phyloP scores from a whole-genome alignment of 257 asterid species.

The Euphrasia confusa region DNA sequence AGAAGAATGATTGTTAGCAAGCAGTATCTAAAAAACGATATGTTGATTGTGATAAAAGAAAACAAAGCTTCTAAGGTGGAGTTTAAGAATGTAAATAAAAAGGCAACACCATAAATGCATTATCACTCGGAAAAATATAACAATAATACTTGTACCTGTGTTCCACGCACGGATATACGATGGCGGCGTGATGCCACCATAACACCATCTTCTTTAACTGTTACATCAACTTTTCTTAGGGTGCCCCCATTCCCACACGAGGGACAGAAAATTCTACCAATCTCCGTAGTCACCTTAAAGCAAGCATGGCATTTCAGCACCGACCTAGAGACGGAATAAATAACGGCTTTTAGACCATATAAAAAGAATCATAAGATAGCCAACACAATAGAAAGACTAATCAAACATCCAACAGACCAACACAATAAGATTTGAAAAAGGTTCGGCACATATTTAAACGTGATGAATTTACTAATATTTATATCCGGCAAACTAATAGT shows the following conservation, averaged over 20 bases:
- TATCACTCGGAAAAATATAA: background rate
- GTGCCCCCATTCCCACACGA: conserved; percentile 98
- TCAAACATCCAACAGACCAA: conserved; percentile 17
- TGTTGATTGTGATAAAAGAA: background rate
- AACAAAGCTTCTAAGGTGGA: conserved; percentile 5
- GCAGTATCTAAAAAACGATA: background rate
- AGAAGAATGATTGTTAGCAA: background rate
- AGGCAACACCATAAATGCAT: background rate
- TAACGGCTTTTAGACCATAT: background rate
- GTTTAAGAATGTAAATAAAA: background rate
- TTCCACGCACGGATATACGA: conserved; percentile 85
- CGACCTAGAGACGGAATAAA: conserved; percentile 52
- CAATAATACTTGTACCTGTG: conserved; percentile 49
- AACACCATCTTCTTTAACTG: conserved; percentile 83
- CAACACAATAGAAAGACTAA: background rate
- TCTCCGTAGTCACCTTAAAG: conserved; percentile 90
- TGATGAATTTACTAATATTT: no score
- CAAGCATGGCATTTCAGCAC: conserved; percentile 98
- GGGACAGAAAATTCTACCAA: conserved; percentile 85
- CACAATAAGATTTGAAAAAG: background rate
- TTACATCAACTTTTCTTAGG: conserved; percentile 86
- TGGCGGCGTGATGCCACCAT: conserved; percentile 75
- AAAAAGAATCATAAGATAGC: conserved; percentile 6
- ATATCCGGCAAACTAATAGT: no score
- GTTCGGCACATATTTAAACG: background rate